These are phyloP conservation scores for Tricholoma matsutake DNA, from an alignment of 768 basidiomycete genomes.

Conservation along the genomic window DNA sequence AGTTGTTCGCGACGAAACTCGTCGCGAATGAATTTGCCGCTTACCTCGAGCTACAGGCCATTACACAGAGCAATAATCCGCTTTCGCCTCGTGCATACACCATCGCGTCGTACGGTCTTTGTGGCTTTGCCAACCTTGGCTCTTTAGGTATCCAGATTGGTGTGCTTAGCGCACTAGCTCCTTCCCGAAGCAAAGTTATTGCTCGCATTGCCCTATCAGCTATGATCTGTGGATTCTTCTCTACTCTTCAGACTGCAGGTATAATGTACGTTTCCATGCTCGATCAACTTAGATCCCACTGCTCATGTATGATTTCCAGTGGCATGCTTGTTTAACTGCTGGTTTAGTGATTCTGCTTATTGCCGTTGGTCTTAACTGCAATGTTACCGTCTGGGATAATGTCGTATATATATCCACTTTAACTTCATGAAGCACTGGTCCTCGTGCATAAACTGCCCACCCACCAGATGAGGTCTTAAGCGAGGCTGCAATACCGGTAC, in stretches of 20 bases:
- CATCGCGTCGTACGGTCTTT: slow-evolving; percentile 84
- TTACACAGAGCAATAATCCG: slow-evolving; percentile 43
- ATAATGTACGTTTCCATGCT: slow-evolving; percentile 22
- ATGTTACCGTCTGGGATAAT: background rate
- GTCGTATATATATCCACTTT: background rate
- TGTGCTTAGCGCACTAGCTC: slow-evolving; percentile 44
- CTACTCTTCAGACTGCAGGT: slow-evolving; percentile 33
- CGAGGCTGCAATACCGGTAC: background rate
- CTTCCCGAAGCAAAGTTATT: slow-evolving; percentile 64
- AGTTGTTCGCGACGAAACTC: slow-evolving; percentile 82
- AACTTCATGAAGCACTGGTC: background rate
- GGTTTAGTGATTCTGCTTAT: background rate
- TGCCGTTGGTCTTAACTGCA: background rate
- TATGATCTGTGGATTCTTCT: slow-evolving; percentile 33
- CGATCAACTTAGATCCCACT: background rate
- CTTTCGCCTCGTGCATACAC: slow-evolving; percentile 74
- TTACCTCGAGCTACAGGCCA: slow-evolving; percentile 56
- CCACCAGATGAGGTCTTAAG: background rate
- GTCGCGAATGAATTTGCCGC: slow-evolving; percentile 87
- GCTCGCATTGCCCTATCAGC: slow-evolving; percentile 60
- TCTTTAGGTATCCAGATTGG: slow-evolving; percentile 80
- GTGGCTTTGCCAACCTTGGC: slow-evolving; percentile 87
- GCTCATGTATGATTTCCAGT: slow-evolving; percentile 8
- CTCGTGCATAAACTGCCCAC: background rate
- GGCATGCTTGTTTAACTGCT: slow-evolving; percentile 19